phyloP scores from a whole-genome alignment of 1,284 basidiomycete species.

The Cerioporus squamosus region DNA sequence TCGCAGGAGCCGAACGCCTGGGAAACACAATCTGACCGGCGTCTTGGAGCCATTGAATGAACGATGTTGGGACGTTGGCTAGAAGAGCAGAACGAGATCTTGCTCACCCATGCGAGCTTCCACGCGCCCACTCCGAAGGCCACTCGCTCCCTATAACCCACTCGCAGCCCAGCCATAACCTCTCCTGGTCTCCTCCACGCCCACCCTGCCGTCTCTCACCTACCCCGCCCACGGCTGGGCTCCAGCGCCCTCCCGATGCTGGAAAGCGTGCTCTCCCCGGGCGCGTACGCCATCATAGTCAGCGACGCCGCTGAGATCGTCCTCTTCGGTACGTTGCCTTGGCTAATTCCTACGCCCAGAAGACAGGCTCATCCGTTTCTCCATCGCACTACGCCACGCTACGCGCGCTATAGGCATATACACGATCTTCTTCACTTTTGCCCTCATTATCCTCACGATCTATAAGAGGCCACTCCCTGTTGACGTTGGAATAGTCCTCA shows the following conservation, averaged over 20 bases:
- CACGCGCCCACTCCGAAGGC: neutral
- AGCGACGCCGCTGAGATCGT: slow-evolving; percentile 21
- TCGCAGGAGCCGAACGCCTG: neutral
- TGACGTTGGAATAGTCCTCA: slow-evolving; percentile 11
- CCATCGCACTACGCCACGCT: neutral
- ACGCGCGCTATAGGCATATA: slow-evolving; percentile 11
- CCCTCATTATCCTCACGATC: slow-evolving; percentile 16
- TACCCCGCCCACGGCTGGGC: neutral
- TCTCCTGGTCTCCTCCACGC: neutral
- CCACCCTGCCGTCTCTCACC: neutral
- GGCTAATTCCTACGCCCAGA: neutral
- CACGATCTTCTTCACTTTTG: slow-evolving; percentile 19
- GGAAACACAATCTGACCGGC: no score
- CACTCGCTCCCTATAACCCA: no score
- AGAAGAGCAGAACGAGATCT: neutral
- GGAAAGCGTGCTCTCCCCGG: slow-evolving; percentile 10
- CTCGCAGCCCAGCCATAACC: neutral
- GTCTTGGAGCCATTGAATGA: no score
- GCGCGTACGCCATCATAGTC: slow-evolving; percentile 20
- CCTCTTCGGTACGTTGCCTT: slow-evolving; percentile 15
- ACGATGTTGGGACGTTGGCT: no score
- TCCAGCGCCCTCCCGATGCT: slow-evolving; percentile 11
- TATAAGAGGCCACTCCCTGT: slow-evolving; percentile 18
- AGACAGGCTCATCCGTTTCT: neutral
- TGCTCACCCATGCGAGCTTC: neutral